A percentile compares a stretch with the other conserved stretches of the same genome.
These are phyloP conservation scores for Cadophora sp. DNA, from an alignment of 2,329 filamentous ascomycete genomes.

Conservation along the genomic window DNA sequence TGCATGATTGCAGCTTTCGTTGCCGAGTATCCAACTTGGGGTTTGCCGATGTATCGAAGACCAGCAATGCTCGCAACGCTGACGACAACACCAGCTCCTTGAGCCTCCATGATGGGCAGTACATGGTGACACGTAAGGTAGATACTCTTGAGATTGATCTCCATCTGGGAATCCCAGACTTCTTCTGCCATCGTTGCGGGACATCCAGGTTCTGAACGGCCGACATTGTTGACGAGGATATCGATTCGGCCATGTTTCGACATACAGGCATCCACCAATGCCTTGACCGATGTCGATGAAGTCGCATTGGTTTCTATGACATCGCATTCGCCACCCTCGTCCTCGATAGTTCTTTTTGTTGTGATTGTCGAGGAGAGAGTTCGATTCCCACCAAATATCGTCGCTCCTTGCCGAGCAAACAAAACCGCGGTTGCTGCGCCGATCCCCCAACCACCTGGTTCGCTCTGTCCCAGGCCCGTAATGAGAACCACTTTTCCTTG, in stretches of 20 bases:
- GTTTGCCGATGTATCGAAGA: constrained; percentile 49
- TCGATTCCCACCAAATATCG: constrained; percentile 56
- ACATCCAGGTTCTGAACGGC: constrained; percentile 58
- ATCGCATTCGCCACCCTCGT: constrained; percentile 46
- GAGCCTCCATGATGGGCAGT: constrained; percentile 59
- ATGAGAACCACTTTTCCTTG: constrained; percentile 51
- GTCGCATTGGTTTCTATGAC: constrained; percentile 59
- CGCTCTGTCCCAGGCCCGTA: constrained; percentile 51
- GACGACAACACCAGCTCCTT: constrained; percentile 52
- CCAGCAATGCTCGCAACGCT: constrained; percentile 59
- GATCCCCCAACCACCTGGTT: constrained; percentile 56
- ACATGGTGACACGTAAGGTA: constrained; percentile 59
- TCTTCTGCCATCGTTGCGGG: constrained; percentile 56
- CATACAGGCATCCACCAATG: constrained; percentile 58
- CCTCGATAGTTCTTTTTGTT: constrained; percentile 49
- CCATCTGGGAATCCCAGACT: constrained; percentile 58
- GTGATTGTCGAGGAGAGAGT: constrained; percentile 49
- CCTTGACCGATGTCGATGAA: constrained; percentile 56
- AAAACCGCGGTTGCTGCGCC: constrained; percentile 55
- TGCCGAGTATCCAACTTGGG: constrained; percentile 9
- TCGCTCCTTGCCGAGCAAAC: constrained; percentile 54
- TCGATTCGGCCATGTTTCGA: constrained; percentile 61
- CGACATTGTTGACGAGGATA: constrained; percentile 66
- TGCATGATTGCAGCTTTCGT: constrained; percentile 6
- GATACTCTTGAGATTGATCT: constrained; percentile 61